A percentile compares a stretch with the other conserved stretches of the same genome.
phyloP scores from a whole-genome alignment of 306 rosid genomes.

The Vigna angularis region DNA sequence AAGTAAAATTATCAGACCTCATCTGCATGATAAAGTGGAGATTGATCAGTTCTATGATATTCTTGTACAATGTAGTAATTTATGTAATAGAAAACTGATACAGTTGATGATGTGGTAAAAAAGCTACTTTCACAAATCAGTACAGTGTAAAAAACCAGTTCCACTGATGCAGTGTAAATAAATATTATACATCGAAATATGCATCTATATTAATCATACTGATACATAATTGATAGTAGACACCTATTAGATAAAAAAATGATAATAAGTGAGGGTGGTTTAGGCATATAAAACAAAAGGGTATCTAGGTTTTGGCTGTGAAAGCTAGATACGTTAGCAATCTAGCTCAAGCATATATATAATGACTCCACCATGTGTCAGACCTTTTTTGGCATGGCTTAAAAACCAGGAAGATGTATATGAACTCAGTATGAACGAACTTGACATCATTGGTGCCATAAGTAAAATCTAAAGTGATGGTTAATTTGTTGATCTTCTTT shows the following conservation, averaged over 20 bases:
- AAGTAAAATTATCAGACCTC: too few species aligned
- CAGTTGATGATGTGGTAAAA: too few species aligned
- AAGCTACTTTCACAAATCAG: too few species aligned
- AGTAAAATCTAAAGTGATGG: background rate
- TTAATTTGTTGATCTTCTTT: background rate
- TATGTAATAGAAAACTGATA: too few species aligned
- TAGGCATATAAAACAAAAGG: slow-evolving; percentile 43
- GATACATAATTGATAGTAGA: background rate
- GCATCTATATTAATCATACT: too few species aligned
- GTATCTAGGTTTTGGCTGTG: slow-evolving; percentile 27
- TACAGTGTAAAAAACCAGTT: too few species aligned
- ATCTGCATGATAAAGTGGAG: too few species aligned
- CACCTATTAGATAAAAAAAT: background rate
- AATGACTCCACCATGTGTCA: background rate
- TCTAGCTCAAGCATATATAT: slow-evolving; percentile 25
- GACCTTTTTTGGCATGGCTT: slow-evolving; percentile 14
- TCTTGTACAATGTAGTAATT: too few species aligned
- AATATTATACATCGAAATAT: too few species aligned
- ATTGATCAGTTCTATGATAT: too few species aligned
- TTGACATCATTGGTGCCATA: background rate
- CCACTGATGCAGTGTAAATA: too few species aligned
- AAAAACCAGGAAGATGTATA: background rate
- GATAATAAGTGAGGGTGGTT: background rate
- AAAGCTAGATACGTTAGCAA: slow-evolving; percentile 35
- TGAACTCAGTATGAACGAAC: too few species aligned